Evolutionary conservation across 345 rosid species (phyloP).

Genomic region (Hirschfeldia incana): DNA sequence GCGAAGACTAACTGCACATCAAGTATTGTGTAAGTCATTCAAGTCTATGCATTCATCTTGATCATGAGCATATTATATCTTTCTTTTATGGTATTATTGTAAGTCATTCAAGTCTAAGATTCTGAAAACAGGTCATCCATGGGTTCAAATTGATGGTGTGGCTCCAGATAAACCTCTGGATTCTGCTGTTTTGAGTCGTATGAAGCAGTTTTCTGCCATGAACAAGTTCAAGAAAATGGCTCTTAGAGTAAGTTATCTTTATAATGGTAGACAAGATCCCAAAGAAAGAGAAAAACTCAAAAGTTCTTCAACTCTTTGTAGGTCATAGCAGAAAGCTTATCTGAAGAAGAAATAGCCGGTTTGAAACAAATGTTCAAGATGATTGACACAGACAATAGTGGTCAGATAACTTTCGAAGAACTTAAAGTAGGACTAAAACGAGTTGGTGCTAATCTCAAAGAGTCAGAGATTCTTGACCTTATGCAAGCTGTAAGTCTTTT

Average conservation of each 20-base stretch:
- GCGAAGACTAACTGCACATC: neutral
- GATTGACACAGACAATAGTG: constrained; percentile 80
- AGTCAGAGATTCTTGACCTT: constrained; percentile 82
- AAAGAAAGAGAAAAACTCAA: neutral
- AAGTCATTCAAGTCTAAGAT: too few relatives aligned
- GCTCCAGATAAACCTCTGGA: neutral
- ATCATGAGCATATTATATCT: neutral
- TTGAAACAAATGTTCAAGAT: constrained; percentile 87
- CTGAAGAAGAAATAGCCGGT: constrained; percentile 93
- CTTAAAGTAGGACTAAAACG: constrained; percentile 78
- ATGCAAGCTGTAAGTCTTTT: constrained; percentile 79
- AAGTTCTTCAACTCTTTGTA: constrained; percentile 29
- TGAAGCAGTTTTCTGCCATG: neutral
- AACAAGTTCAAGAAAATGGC: constrained; percentile 11
- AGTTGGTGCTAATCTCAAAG: constrained; percentile 85
- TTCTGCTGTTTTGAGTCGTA: constrained; percentile 1
- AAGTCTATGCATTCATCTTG: neutral
- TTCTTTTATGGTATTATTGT: neutral
- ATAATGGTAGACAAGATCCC: neutral
- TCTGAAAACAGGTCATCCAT: constrained; percentile 3
- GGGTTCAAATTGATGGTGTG: neutral
- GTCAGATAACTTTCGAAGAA: constrained; percentile 84
- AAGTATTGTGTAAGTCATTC: neutral
- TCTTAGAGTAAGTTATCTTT: neutral
- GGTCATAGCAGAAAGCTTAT: constrained; percentile 83